Base-by-base conservation (phyloP, 495 filamentous ascomycete genomes). In the Penicillium pulvis region DNA sequence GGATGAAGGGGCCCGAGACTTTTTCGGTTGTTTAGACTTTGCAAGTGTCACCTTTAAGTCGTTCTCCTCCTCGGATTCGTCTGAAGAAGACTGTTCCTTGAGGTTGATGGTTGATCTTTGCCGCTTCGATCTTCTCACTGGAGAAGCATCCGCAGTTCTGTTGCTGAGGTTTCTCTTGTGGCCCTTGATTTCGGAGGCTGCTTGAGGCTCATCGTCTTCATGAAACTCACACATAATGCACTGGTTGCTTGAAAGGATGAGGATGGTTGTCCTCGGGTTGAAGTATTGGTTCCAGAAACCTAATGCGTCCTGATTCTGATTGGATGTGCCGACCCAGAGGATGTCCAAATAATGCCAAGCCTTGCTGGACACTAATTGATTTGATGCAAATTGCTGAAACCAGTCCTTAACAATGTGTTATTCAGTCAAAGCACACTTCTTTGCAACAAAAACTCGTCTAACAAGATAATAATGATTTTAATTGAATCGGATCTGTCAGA, bases 81-180 rank as follows among this genome's bases (percentile, higher is more conserved):
- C 56, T 16, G 57, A 51, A 16, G 57, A 51, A 11, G 64, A 61
- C 2, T 39, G 58, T 10, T 62, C 58, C 14, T 59, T 68, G 3
- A 71, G 51, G 14, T 60, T 67, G 16, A 52, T 57, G 6, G 49
- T 59, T 24, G 72, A 65, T 56, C 67, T 78, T 49, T 72, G 59
- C 6, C 77, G 69, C 53, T 78, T 79, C 1, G 77, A 76, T 61
- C 72, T 52, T 58, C 77, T 63, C 31, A 65, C 42, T 33, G 75
- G 68, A 19, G 71, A 74, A 17, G 36, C 60, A 36, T 73, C 66
- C 8, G 59, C 48, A 44, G 53, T 59, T n/a, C 68, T 70, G 60
- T 70, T 66, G 58, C 67, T 68, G 30, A 68, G 60, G 26, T 63
- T 66, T 43, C 67, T 61, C 50, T 70, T 70, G 63, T 70, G 67